A percentile compares a stretch with the other conserved stretches of the same genome.
phyloP scores from a whole-genome alignment of 2,329 filamentous ascomycete genomes.

The Paecilomyces niveus region DNA sequence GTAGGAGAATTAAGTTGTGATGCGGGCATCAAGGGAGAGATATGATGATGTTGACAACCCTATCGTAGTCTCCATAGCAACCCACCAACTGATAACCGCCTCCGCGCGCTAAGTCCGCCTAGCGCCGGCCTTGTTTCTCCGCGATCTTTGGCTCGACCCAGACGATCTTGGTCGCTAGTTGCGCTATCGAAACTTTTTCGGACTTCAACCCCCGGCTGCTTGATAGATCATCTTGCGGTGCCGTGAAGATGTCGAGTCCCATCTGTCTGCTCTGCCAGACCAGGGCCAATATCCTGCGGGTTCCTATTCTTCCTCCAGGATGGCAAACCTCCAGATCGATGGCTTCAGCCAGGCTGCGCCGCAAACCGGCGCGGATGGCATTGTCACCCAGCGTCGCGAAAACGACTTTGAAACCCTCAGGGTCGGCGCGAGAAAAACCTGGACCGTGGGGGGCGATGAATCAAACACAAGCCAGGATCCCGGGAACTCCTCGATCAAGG shows the following conservation, averaged over 20 bases:
- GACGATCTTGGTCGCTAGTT: background rate
- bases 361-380: constrained; percentile 31
- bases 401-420: constrained; percentile 24
- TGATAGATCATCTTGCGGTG: background rate
- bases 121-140: constrained; percentile 1
- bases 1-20: constrained; percentile 6
- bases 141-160: background rate
- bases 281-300: constrained; percentile 11
- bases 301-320: constrained; percentile 11
- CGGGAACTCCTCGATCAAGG: constrained; percentile 28
- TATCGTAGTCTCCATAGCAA: background rate
- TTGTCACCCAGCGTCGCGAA: constrained; percentile 28
- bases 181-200: background rate
- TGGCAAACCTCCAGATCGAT: constrained; percentile 25
- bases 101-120: background rate
- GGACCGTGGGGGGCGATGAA: constrained; percentile 58
- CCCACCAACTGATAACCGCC: background rate
- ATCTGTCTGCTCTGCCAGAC: constrained; percentile 28
- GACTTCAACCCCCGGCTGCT: background rate
- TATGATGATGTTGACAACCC: constrained; percentile 21
- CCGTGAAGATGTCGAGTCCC: constrained; percentile 9
- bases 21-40: constrained; percentile 11
- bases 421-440: constrained; percentile 35
- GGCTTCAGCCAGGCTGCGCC: constrained; percentile 23
- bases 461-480: constrained; percentile 41